Evolutionary conservation across 257 asterid species (phyloP).

Genomic region (Mentha longifolia): DNA sequence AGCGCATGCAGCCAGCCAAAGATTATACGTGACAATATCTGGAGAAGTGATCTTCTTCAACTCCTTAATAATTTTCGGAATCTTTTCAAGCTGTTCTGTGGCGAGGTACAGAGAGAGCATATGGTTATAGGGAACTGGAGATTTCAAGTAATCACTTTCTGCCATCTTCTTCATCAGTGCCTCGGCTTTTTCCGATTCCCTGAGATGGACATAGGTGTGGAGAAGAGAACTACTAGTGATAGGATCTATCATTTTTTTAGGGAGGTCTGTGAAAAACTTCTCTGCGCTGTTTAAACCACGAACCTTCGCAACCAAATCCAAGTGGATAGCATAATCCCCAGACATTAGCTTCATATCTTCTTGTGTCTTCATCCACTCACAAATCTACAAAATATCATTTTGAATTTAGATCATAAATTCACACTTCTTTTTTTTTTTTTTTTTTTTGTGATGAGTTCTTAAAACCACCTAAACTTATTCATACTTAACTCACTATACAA

Average conservation of each 20-base stretch:
- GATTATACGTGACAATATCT: conserved; percentile 81
- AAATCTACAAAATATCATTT: conserved; percentile 52
- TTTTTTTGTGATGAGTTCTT: too few relatives aligned
- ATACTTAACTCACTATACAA: background rate
- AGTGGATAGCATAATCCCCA: conserved; percentile 93
- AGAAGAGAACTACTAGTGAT: conserved; percentile 86
- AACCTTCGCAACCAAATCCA: conserved; percentile 85
- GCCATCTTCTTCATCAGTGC: conserved; percentile 83
- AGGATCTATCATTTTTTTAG: conserved; percentile 71
- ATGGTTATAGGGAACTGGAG: conserved; percentile 88
- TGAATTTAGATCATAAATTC: conserved; percentile 3
- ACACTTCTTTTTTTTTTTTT: too few relatives aligned
- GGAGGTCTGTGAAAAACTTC: conserved; percentile 83
- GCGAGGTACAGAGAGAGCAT: conserved; percentile 79
- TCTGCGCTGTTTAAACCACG: conserved; percentile 88
- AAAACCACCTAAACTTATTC: background rate
- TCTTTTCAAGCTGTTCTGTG: conserved; percentile 63
- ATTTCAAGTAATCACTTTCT: conserved; percentile 67
- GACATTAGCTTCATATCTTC: conserved; percentile 75
- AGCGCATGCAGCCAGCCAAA: conserved; percentile 75
- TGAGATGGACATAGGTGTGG: conserved; percentile 77
- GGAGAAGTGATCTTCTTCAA: conserved; percentile 76
- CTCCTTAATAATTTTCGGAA: conserved; percentile 56
- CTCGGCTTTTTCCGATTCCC: conserved; percentile 68
- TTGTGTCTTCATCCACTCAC: conserved; percentile 82